Conservation (phyloP, 2,329 filamentous ascomycete genomes). For the Sarocladiaceae sp. region DNA sequence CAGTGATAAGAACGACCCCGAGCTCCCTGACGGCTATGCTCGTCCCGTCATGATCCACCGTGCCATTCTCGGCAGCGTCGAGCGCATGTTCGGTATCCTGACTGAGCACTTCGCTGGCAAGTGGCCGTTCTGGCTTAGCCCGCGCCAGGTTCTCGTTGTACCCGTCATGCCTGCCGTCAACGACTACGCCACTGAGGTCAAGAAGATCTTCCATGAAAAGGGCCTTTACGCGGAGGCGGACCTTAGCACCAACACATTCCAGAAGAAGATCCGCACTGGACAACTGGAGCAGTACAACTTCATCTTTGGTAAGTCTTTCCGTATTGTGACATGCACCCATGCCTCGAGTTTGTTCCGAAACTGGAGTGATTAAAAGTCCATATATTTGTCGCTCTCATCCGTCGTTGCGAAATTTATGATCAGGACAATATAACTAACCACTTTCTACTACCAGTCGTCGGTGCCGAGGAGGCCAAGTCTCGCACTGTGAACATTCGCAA, state of each 20-base stretch:
- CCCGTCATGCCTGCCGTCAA: conserved; percentile 72
- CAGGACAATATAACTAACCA: background rate
- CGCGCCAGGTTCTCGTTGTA: conserved; percentile 64
- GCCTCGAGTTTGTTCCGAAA: background rate
- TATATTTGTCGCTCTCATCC: too few relatives aligned
- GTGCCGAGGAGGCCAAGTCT: conserved; percentile 56
- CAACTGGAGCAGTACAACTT: conserved; percentile 82
- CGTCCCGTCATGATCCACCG: conserved; percentile 85
- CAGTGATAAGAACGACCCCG: conserved; percentile 39
- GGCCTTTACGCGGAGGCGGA: conserved; percentile 62
- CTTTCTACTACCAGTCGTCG: conserved; percentile 44
- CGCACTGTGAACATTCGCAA: conserved; percentile 61
- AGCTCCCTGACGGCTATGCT: conserved; percentile 64
- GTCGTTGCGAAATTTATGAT: too few relatives aligned
- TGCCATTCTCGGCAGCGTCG: conserved; percentile 70
- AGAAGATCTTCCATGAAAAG: conserved; percentile 61
- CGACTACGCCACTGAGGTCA: conserved; percentile 73
- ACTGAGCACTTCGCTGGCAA: conserved; percentile 83
- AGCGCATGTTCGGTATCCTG: conserved; percentile 66
- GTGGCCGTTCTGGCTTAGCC: conserved; percentile 86
- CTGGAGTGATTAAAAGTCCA: too few relatives aligned
- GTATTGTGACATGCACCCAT: background rate
- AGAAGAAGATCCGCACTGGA: conserved; percentile 84
- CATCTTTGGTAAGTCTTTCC: conserved; percentile 60
- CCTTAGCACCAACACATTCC: conserved; percentile 68